Percentiles rank a stretch among this genome's conserved stretches.
These are phyloP conservation scores for Aspergillus sp. DNA, from an alignment of 2,329 filamentous ascomycete genomes.

Conservation along the genomic window DNA sequence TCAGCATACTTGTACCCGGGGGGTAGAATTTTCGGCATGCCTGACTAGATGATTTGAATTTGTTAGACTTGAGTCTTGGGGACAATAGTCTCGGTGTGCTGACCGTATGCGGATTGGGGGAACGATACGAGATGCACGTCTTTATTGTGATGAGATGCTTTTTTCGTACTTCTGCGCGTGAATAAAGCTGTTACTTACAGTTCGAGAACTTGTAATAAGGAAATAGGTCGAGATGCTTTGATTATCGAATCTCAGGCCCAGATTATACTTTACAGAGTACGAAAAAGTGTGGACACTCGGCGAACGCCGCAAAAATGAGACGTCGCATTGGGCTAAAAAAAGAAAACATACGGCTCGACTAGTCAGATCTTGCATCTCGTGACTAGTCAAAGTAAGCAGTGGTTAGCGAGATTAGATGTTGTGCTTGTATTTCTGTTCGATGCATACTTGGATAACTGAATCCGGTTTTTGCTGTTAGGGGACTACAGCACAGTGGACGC, in stretches of 20 bases:
- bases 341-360: background rate
- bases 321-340: background rate
- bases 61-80: no score
- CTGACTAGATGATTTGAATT: no score
- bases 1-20: no score
- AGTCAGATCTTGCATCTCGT: background rate
- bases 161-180: no score
- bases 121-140: background rate
- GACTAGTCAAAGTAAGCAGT: background rate
- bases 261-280: no score
- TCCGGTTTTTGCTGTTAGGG: no score
- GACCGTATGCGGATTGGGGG: background rate
- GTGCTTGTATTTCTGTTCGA: background rate
- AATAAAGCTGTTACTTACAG: no score
- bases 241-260: no score
- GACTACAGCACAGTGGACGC: background rate
- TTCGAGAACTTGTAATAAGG: no score
- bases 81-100: background rate
- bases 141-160: background rate
- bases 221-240: no score
- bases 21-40: no score
- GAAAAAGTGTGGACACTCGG: background rate
- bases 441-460: no score
- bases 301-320: background rate
- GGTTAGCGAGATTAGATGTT: background rate